Conservation (phyloP, 129 eudicot species). For the Escallonia rubra region DNA sequence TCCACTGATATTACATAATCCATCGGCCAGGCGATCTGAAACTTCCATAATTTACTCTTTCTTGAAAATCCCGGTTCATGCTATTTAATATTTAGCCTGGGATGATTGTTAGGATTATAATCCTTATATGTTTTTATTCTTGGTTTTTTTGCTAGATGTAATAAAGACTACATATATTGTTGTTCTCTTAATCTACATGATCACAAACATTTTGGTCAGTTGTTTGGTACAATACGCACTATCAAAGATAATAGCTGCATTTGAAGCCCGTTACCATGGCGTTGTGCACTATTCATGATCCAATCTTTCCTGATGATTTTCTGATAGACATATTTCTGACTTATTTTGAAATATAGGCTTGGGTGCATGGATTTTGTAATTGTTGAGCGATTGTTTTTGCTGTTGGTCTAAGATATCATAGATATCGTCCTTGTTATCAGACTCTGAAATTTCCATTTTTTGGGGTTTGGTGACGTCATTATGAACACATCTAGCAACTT, state of each 20-base stretch:
- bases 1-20: background rate
- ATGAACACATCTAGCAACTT: background rate
- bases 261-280: background rate
- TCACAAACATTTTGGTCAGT: background rate
- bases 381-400: background rate
- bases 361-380: background rate
- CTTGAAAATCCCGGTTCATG: background rate
- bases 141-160: background rate
- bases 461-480: background rate
- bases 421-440: background rate
- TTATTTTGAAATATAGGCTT: background rate
- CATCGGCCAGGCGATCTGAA: background rate
- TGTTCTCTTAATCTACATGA: background rate
- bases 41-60: too few species aligned
- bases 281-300: too few species aligned
- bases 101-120: background rate
- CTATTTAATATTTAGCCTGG: background rate
- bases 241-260: background rate
- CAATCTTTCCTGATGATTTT: too few species aligned
- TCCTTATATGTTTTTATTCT: background rate
- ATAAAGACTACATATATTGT: background rate
- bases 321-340: too few species aligned
- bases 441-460: background rate
- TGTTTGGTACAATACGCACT: too few species aligned
- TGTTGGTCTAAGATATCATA: too few species aligned